Conservation (phyloP, 169 alveolate species). For the Babesia caballi region DNA sequence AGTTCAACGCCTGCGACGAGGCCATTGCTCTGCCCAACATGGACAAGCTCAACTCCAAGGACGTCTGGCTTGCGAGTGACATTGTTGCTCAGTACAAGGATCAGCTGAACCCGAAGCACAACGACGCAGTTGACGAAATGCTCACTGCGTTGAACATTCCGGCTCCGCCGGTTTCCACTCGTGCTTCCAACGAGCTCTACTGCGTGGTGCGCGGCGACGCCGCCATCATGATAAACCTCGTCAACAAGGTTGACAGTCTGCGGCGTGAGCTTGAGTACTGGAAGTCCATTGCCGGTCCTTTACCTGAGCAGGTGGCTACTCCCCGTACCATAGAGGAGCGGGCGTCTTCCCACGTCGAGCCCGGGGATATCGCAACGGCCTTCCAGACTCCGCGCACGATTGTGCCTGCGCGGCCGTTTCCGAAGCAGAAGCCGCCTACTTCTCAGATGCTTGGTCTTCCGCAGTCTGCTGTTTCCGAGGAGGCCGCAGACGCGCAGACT, state of each 20-base stretch:
- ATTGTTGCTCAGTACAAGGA: constrained; percentile 44
- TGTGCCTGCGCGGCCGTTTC: constrained; percentile 9
- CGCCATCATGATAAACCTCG: constrained; percentile 61
- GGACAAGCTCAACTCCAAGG: constrained; percentile 41
- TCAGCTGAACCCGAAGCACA: constrained; percentile 50
- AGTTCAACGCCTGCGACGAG: constrained; percentile 68
- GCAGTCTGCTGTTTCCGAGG: background rate
- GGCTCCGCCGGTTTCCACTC: constrained; percentile 60
- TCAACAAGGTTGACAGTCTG: constrained; percentile 62
- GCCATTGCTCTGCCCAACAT: constrained; percentile 60
- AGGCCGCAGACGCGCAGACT: background rate
- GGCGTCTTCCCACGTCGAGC: background rate
- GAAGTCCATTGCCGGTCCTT: constrained; percentile 31
- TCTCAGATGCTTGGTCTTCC: background rate
- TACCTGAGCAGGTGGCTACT: constrained; percentile 12
- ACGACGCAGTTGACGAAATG: constrained; percentile 66
- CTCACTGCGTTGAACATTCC: constrained; percentile 54
- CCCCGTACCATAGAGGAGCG: constrained; percentile 34
- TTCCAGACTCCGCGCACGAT: constrained; percentile 42
- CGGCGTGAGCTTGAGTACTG: constrained; percentile 61
- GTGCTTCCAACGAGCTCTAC: constrained; percentile 63
- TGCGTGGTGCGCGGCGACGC: constrained; percentile 66
- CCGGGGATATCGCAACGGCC: background rate
- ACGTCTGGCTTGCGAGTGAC: constrained; percentile 64
- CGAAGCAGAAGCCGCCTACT: background rate